Conservation (phyloP, 2,329 filamentous ascomycete genomes). For the Penicillium crustosum region DNA sequence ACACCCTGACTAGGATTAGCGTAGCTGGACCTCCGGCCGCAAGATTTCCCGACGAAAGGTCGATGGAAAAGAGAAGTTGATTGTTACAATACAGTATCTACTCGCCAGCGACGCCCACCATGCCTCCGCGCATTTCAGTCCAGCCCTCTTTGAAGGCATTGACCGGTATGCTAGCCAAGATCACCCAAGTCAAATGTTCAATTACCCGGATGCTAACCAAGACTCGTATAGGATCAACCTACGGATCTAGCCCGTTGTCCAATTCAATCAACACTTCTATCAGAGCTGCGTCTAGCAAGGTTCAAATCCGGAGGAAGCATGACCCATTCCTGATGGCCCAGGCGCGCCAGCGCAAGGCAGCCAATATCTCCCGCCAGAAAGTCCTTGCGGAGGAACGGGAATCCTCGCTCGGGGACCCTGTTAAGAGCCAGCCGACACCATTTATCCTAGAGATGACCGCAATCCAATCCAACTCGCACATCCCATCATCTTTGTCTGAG, state of each 20-base stretch:
- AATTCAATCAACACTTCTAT: conserved; percentile 56
- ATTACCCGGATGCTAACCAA: conserved; percentile 11
- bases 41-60: conserved; percentile 35
- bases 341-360: conserved; percentile 77
- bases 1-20: conserved; percentile 26
- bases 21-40: conserved; percentile 18
- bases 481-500: conserved; percentile 9
- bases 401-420: conserved; percentile 69
- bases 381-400: conserved; percentile 66
- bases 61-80: conserved; percentile 21
- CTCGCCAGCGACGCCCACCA: conserved; percentile 40
- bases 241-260: conserved; percentile 47
- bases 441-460: conserved; percentile 60
- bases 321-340: conserved; percentile 84
- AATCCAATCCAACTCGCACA: conserved; percentile 19
- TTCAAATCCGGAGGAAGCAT: conserved; percentile 65
- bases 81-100: conserved; percentile 11
- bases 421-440: conserved; percentile 75
- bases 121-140: conserved; percentile 67
- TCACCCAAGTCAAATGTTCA: background rate
- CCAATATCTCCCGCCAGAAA: conserved; percentile 73
- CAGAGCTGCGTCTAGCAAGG: conserved; percentile 63
- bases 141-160: conserved; percentile 61
- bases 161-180: conserved; percentile 53
- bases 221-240: conserved; percentile 28